A percentile compares a stretch with the other conserved stretches of the same genome.
Evolutionary conservation across 176 grass and related monocot species (phyloP).

Genomic region (Oryza glumipatula): DNA sequence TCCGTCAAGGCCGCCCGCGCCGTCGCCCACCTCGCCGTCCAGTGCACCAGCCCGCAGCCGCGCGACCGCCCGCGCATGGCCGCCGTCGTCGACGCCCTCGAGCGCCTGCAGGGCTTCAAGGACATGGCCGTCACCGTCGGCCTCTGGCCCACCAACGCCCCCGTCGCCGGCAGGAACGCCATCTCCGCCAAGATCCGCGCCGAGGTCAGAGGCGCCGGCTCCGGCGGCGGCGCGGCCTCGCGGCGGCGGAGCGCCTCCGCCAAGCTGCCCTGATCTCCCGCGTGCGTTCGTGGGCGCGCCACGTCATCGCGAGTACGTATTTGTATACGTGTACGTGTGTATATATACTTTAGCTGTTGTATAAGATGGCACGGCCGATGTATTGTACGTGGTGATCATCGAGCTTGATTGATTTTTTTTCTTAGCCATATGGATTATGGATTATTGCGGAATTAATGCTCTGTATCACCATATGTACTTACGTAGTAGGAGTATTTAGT

Average conservation of each 20-base stretch:
- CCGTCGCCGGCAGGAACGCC: conserved; percentile 65
- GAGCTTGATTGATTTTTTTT: conserved; percentile 13
- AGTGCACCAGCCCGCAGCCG: conserved; percentile 78
- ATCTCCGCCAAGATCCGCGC: conserved; percentile 70
- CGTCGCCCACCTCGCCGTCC: conserved; percentile 61
- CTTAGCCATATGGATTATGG: neutral
- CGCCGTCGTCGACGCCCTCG: conserved; percentile 58
- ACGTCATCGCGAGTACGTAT: conserved; percentile 9
- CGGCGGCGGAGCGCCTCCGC: conserved; percentile 53
- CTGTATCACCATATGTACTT: too few relatives aligned
- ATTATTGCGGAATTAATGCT: neutral
- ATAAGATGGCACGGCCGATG: neutral
- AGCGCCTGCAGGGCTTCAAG: conserved; percentile 67
- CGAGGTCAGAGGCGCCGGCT: conserved; percentile 47
- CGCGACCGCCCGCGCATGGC: conserved; percentile 68
- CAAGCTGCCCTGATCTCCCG: conserved; percentile 45
- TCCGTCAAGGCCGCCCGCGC: conserved; percentile 77
- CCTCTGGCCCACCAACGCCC: conserved; percentile 49
- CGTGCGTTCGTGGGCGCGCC: neutral
- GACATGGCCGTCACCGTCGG: conserved; percentile 86
- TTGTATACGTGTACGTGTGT: neutral
- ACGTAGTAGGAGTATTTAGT: neutral
- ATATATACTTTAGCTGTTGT: neutral
- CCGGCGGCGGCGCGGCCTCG: neutral
- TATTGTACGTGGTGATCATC: conserved; percentile 6